Conservation (phyloP, 495 filamentous ascomycete species). For the Trichoderma reesei region DNA sequence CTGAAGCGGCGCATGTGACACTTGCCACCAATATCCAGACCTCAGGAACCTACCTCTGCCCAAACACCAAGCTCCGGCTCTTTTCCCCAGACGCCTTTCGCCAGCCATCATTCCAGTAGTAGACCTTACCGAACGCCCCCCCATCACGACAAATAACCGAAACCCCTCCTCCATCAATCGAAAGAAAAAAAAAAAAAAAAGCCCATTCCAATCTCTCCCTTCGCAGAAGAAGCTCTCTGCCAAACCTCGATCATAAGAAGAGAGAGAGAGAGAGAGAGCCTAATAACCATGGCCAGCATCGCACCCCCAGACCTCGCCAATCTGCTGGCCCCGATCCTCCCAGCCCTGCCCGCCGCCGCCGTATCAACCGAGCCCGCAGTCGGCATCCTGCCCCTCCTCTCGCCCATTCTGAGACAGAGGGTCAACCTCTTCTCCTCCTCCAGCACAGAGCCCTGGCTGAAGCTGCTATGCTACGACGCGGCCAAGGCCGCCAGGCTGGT, state of each 20-base stretch:
- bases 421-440: constrained; percentile 64
- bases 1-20: neutral
- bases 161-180: neutral
- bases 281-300: constrained; percentile 2
- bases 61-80: no score
- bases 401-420: constrained; percentile 84
- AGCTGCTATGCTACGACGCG: constrained; percentile 76
- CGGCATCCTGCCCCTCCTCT: constrained; percentile 69
- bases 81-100: neutral
- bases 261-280: neutral
- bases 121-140: no score
- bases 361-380: constrained; percentile 67
- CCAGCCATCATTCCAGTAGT: no score
- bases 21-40: constrained; percentile 1
- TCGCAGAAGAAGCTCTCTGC: neutral
- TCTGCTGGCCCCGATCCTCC: constrained; percentile 60
- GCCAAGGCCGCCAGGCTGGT: constrained; percentile 57
- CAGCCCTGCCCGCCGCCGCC: constrained; percentile 76
- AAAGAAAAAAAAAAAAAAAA: no score
- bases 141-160: neutral
- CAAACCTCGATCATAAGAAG: no score
- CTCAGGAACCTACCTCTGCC: neutral
- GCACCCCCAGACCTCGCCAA: neutral
- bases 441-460: constrained; percentile 71
- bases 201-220: neutral